Conservation (phyloP, 208 protist species). For the Lotmaria passim region DNA sequence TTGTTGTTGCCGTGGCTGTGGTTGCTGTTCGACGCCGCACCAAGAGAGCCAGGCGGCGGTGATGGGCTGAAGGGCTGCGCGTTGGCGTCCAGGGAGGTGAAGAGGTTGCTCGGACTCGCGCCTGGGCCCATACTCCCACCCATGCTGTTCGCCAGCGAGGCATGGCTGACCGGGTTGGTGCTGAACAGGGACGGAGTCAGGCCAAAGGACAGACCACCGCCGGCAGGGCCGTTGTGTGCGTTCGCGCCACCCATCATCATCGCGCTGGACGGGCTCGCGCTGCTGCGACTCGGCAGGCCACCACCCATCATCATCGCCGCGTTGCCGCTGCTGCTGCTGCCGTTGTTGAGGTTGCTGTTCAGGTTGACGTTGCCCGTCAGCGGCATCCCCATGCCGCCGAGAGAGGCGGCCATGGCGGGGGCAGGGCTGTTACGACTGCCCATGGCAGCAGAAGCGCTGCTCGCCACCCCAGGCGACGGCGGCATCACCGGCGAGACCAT, state of each 20-base stretch:
- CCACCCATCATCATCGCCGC: too few species aligned
- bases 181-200: conserved; percentile 39
- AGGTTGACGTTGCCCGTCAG: too few species aligned
- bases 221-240: not conserved
- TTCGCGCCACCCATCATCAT: conserved; percentile 9
- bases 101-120: conserved; percentile 24
- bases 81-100: conserved; percentile 54
- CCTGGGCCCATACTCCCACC: not conserved
- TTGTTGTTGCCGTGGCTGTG: conserved; percentile 6
- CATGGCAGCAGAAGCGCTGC: conserved; percentile 23
- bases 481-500: conserved; percentile 32
- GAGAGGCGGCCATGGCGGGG: conserved; percentile 13
- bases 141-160: conserved; percentile 2
- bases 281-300: conserved; percentile 4
- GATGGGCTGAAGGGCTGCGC: conserved; percentile 63
- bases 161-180: conserved; percentile 40
- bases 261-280: conserved; percentile 8
- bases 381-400: conserved; percentile 33
- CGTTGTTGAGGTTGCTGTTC: conserved; percentile 12
- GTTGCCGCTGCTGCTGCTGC: not conserved
- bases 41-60: conserved; percentile 16
- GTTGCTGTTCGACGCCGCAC: conserved; percentile 4
- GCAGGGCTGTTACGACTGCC: conserved; percentile 28
- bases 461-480: conserved; percentile 30
- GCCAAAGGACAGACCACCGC: conserved; percentile 29